Percentiles rank a stretch among this genome's conserved stretches.
phyloP scores from a whole-genome alignment of 176 grass and related monocot genomes.

The Rhynchospora tenuis region DNA sequence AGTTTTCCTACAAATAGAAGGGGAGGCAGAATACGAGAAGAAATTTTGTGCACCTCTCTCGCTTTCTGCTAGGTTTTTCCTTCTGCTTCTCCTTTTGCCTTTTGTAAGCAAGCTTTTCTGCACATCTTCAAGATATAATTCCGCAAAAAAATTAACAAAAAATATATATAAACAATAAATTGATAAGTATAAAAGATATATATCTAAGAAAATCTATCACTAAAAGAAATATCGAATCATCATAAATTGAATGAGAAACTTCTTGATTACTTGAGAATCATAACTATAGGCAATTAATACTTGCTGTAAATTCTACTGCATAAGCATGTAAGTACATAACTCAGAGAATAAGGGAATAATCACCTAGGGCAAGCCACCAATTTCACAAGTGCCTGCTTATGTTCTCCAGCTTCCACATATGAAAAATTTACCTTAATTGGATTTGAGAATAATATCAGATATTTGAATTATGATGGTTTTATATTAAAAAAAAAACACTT shows the following conservation, averaged over 20 bases:
- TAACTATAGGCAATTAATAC: not conserved
- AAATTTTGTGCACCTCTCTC: slow-evolving; percentile 52
- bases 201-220: not conserved
- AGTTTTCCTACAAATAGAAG: not conserved
- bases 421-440: slow-evolving; percentile 74
- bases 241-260: not conserved
- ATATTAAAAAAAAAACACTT: not conserved
- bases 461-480: not conserved
- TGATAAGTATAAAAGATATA: not conserved
- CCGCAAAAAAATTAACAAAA: slow-evolving; percentile 17
- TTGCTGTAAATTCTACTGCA: not conserved
- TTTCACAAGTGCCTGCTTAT: slow-evolving; percentile 92
- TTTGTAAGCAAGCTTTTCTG: slow-evolving; percentile 94
- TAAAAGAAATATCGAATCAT: not conserved
- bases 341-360: slow-evolving; percentile 1
- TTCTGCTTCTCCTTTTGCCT: slow-evolving; percentile 68
- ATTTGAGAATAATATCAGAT: not conserved
- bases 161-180: slow-evolving; percentile 36
- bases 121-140: slow-evolving; percentile 59
- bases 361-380: slow-evolving; percentile 90
- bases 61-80: slow-evolving; percentile 45
- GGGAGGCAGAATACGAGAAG: not conserved
- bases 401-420: slow-evolving; percentile 77
- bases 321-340: not conserved
- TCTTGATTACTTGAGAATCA: not conserved